Evolutionary conservation across 129 eudicot genomes (phyloP).

Genomic region (Silybum marianum): DNA sequence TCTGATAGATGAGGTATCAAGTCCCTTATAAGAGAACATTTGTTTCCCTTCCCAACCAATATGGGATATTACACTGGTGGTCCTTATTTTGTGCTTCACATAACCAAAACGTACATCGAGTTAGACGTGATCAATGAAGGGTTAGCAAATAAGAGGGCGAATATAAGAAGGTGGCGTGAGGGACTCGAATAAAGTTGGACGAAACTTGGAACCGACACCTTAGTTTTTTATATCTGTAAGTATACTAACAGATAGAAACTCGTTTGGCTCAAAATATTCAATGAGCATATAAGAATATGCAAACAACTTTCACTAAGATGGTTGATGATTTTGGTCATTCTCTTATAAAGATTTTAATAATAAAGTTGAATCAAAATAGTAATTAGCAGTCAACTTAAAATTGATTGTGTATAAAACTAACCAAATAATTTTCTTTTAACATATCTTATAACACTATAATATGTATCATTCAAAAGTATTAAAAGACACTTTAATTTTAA

Average conservation of each 20-base stretch:
- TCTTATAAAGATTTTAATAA: not conserved
- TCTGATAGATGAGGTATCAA: too few relatives aligned
- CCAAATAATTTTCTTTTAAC: not conserved
- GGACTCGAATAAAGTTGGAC: not conserved
- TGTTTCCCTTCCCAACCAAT: too few relatives aligned
- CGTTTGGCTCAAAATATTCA: not conserved
- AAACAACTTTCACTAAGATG: not conserved
- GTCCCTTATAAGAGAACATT: too few relatives aligned
- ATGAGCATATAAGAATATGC: not conserved
- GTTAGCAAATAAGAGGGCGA: not conserved
- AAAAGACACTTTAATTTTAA: not conserved
- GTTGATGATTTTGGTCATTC: not conserved
- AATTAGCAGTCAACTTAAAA: not conserved
- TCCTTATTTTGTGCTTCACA: too few relatives aligned
- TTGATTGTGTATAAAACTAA: not conserved
- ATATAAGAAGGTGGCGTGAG: not conserved
- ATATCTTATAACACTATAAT: not conserved
- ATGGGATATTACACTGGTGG: too few relatives aligned
- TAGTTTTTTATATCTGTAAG: too few relatives aligned
- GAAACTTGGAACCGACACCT: not conserved
- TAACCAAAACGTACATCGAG: too few relatives aligned
- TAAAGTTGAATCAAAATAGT: not conserved
- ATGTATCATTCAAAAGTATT: not conserved
- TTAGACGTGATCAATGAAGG: too few relatives aligned
- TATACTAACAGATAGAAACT: not conserved